These are phyloP conservation scores for Lenwebbia sp. DNA, from an alignment of 345 rosid genomes.

Conservation along the genomic window DNA sequence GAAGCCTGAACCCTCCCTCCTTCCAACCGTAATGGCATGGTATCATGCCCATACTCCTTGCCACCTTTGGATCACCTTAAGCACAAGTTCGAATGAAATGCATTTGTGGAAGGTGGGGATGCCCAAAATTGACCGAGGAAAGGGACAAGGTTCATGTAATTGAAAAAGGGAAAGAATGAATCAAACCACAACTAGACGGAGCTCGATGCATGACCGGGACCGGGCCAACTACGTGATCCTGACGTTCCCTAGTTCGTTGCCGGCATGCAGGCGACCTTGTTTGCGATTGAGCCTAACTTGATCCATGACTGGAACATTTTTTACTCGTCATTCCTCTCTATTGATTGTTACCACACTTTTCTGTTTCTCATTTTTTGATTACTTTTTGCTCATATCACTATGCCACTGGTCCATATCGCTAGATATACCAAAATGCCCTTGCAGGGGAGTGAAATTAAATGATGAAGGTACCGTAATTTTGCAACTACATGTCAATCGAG, in stretches of 20 bases:
- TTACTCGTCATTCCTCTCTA: background rate
- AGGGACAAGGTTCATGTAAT: background rate
- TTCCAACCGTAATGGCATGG: too few relatives aligned
- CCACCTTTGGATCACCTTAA: background rate
- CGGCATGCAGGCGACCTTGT: background rate
- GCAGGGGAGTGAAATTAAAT: background rate
- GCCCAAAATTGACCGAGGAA: too few relatives aligned
- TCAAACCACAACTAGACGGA: background rate
- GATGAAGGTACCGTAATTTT: background rate
- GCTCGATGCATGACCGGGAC: background rate
- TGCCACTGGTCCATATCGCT: background rate
- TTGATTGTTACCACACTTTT: background rate
- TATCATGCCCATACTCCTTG: too few relatives aligned
- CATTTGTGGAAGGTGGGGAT: background rate
- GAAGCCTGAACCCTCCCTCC: too few relatives aligned
- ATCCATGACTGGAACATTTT: background rate
- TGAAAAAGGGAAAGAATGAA: background rate
- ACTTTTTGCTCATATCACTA: background rate
- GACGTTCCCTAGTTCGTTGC: too few relatives aligned
- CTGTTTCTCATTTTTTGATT: background rate
- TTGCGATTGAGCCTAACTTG: background rate
- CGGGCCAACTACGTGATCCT: accelerated
- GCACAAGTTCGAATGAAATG: background rate
- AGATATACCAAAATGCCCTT: background rate
- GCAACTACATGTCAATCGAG: background rate